Percentiles rank a stretch among this genome's conserved stretches.
Evolutionary conservation across 768 basidiomycete genomes (phyloP).

Genomic region (Cyclocybe aegerita): DNA sequence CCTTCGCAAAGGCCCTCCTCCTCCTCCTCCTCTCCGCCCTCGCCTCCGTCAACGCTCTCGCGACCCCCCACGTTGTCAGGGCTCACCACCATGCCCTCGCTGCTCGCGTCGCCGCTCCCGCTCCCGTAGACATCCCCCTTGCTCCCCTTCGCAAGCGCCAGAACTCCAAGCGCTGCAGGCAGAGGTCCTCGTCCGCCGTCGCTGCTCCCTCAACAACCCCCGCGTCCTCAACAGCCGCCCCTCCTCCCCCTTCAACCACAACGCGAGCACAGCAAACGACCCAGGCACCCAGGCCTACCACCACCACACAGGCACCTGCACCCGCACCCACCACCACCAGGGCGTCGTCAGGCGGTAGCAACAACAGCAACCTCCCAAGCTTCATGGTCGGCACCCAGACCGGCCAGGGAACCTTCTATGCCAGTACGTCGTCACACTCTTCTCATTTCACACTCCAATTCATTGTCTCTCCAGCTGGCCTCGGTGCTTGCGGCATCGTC

Average conservation of each 20-base stretch:
- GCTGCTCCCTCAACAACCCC: constrained; percentile 9
- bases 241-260: constrained; percentile 9
- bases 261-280: constrained; percentile 1
- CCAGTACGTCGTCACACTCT: constrained; percentile 28
- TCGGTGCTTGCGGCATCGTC: constrained; percentile 63
- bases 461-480: constrained; percentile 40
- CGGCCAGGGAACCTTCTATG: constrained; percentile 60
- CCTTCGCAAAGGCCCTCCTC: constrained; percentile 42
- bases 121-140: constrained; percentile 19
- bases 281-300: constrained; percentile 16
- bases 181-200: constrained; percentile 26
- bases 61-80: constrained; percentile 39
- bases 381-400: constrained; percentile 47
- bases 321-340: constrained; percentile 19
- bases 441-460: constrained; percentile 1
- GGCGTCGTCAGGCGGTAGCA: constrained; percentile 12
- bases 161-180: constrained; percentile 34
- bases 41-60: constrained; percentile 33
- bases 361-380: constrained; percentile 28
- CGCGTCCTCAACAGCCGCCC: constrained; percentile 14
- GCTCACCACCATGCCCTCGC: constrained; percentile 44
- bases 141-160: constrained; percentile 27
- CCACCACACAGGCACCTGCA: constrained; percentile 10
- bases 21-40: constrained; percentile 45
- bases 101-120: constrained; percentile 39